These are phyloP conservation scores for Aspergillus taichungensis DNA, from an alignment of 495 filamentous ascomycete genomes.

Conservation along the genomic window DNA sequence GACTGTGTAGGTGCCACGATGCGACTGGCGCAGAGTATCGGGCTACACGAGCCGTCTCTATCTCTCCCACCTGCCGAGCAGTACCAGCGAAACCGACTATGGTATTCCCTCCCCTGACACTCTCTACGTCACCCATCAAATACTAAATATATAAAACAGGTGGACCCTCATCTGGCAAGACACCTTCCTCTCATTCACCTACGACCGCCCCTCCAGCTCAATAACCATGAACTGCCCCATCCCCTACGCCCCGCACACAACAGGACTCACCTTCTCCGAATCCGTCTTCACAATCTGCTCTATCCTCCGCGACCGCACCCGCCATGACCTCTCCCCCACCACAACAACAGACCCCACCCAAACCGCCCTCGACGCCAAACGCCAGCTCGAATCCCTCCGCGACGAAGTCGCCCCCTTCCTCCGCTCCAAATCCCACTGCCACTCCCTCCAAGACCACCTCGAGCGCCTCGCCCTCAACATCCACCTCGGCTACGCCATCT, in stretches of 20 bases:
- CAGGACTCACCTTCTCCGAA: conserved; percentile 14
- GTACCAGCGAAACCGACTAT: conserved; percentile 7
- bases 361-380: conserved; percentile 26
- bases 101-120: conserved; percentile 1
- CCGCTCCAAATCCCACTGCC: conserved; percentile 29
- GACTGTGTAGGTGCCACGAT: conserved; percentile 32
- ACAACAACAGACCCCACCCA: conserved; percentile 13
- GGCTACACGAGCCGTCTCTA: conserved; percentile 34
- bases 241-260: conserved; percentile 19
- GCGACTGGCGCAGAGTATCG: conserved; percentile 38
- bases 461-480: conserved; percentile 36
- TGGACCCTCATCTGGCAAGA: conserved; percentile 49
- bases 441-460: conserved; percentile 33
- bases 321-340: not conserved
- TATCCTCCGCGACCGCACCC: conserved; percentile 19
- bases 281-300: conserved; percentile 30
- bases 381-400: conserved; percentile 30
- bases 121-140: not conserved
- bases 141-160: conserved; percentile 5
- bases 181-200: conserved; percentile 41
- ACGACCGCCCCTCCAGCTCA: conserved; percentile 34
- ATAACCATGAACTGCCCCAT: conserved; percentile 27
- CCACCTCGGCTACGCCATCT: conserved; percentile 15
- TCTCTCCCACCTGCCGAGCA: conserved; percentile 18
- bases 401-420: conserved; percentile 34